Base-by-base conservation (phyloP, 345 rosid genomes). In the Gossypium australe region DNA sequence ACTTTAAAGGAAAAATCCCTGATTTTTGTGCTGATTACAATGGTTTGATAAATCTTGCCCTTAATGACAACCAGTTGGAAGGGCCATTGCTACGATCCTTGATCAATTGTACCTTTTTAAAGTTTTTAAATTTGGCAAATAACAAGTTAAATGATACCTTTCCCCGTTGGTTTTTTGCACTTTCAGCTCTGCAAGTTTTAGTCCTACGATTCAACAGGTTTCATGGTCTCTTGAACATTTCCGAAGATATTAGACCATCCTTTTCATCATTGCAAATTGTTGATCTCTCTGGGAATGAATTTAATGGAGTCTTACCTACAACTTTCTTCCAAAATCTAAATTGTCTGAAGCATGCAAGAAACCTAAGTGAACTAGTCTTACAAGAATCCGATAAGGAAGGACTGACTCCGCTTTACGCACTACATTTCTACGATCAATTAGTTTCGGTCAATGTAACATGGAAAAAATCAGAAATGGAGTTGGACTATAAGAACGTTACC, bases 381-480 rank as follows among this genome's bases (percentile, higher is more conserved):
- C 53, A 12, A 49, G 53, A 16, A 49, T 4, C 14, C 17, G 14
- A 8, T 52, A 7, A 17, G n/a, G 57, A 52, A 14, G 57, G 9
- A 14, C 20, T 16, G 10, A 8, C 9, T 52, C 38, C 38, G 38
- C 38, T 34, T 34, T 34, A 34, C 38, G 38, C 38, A 0, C 6
- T 34, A 1, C 38, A 34, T 34, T 34, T 34, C 7, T 34, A 34
- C 4, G 38, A 34, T 45, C 11, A 78, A n/a, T n/a, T n/a, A 62
- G 85, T 73, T 74, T 24, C 71, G 1, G 58, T 86, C 20, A 79
- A 81, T 0, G 80, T 87, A 3, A 86, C 81, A 20, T 2, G 22
- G 69, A 89, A 83, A 77, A 88, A 88, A 12, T 68, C 75, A 16
- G 56, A 80, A 52, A 9, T 84, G 78, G 80, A 85, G 78, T 18